A percentile compares a stretch with the other conserved stretches of the same genome.
phyloP scores from a whole-genome alignment of 2,329 filamentous ascomycete genomes.

The Colletotrichum chlorophyti region DNA sequence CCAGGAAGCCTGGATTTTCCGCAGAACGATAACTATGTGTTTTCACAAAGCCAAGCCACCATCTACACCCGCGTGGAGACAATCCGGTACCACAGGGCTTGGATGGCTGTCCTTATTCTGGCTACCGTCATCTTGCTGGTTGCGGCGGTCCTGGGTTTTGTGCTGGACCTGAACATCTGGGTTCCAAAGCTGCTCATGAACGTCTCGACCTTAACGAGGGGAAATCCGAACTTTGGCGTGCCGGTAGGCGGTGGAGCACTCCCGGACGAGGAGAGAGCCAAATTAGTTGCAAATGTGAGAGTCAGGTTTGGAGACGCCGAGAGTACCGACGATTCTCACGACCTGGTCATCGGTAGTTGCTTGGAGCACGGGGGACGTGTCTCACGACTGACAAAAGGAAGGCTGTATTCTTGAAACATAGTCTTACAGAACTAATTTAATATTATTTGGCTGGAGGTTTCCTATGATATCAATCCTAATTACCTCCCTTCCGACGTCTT shows the following conservation, averaged over 20 bases:
- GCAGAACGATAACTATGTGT: neutral
- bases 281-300: neutral
- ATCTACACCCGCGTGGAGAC: neutral
- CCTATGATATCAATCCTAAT: too few relatives aligned
- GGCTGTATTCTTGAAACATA: too few relatives aligned
- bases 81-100: neutral
- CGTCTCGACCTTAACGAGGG: neutral
- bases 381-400: too few relatives aligned
- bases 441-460: too few relatives aligned
- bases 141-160: neutral
- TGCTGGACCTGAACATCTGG: neutral
- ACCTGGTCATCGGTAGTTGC: neutral
- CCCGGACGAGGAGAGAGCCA: neutral
- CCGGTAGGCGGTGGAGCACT: neutral
- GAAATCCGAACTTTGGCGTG: constrained; percentile 2
- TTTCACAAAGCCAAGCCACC: neutral
- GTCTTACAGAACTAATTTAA: too few relatives aligned
- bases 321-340: neutral
- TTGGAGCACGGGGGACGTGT: neutral
- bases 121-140: neutral
- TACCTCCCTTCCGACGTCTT: too few relatives aligned
- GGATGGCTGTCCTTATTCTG: neutral
- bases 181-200: neutral
- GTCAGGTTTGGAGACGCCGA: constrained; percentile 6
- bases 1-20: too few relatives aligned